Evolutionary conservation across 805 yeast species (phyloP).

Genomic region (Candida maesae): DNA sequence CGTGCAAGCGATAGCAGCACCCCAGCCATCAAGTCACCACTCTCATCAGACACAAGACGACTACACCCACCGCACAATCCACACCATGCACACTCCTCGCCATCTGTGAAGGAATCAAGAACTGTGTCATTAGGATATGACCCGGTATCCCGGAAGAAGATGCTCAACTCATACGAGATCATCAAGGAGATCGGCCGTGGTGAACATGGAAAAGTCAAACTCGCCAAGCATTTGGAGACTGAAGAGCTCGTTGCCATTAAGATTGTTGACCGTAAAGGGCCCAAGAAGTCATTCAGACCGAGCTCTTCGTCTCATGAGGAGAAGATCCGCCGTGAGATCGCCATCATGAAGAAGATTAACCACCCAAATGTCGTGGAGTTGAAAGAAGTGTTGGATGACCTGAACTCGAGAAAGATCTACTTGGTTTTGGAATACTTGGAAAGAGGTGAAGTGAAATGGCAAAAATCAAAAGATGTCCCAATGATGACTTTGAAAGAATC

Average conservation of each 20-base stretch:
- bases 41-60: slow-evolving; percentile 15
- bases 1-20: slow-evolving; percentile 10
- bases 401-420: slow-evolving; percentile 77
- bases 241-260: slow-evolving; percentile 84
- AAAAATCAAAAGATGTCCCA: slow-evolving; percentile 53
- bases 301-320: slow-evolving; percentile 57
- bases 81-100: slow-evolving; percentile 26
- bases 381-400: slow-evolving; percentile 85
- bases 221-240: slow-evolving; percentile 70
- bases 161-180: slow-evolving; percentile 86
- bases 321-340: slow-evolving; percentile 80
- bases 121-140: slow-evolving; percentile 81
- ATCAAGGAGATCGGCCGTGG: slow-evolving; percentile 86
- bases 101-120: slow-evolving; percentile 75
- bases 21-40: slow-evolving; percentile 17
- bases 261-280: slow-evolving; percentile 73
- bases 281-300: slow-evolving; percentile 37
- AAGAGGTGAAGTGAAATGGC: slow-evolving; percentile 91
- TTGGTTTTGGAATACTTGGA: slow-evolving; percentile 86
- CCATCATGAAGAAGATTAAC: slow-evolving; percentile 86
- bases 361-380: slow-evolving; percentile 92
- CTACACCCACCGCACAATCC: slow-evolving; percentile 25
- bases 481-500: slow-evolving; percentile 63
- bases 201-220: slow-evolving; percentile 97
- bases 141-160: slow-evolving; percentile 76